Conservation (phyloP, 2,329 filamentous ascomycete genomes). For the Diplodia scrobiculata region DNA sequence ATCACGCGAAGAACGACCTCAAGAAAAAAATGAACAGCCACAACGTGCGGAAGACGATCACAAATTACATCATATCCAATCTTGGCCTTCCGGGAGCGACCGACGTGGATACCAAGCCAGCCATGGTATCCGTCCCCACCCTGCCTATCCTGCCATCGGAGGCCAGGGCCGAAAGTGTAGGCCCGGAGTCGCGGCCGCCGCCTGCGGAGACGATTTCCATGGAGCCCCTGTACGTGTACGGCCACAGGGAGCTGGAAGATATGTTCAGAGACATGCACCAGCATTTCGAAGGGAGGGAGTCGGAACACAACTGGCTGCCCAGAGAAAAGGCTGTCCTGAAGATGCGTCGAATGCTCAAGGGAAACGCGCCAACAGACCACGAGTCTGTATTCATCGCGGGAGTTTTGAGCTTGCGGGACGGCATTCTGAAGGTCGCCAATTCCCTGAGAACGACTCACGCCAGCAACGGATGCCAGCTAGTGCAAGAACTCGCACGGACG, state of each 20-base stretch:
- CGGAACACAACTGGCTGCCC: slow-evolving; percentile 86
- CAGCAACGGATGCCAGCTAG: slow-evolving; percentile 77
- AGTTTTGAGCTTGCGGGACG: slow-evolving; percentile 76
- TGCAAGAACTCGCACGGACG: slow-evolving; percentile 79
- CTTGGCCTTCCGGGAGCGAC: slow-evolving; percentile 57
- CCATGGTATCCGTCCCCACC: slow-evolving; percentile 45
- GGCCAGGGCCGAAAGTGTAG: slow-evolving; percentile 49
- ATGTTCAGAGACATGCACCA: slow-evolving; percentile 78
- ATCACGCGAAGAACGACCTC: slow-evolving; percentile 81
- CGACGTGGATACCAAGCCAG: slow-evolving; percentile 43
- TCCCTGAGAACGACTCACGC: slow-evolving; percentile 88
- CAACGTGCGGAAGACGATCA: slow-evolving; percentile 84
- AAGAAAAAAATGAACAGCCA: slow-evolving; percentile 82
- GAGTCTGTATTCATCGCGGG: slow-evolving; percentile 68
- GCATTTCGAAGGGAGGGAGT: slow-evolving; percentile 83
- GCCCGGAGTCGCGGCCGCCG: slow-evolving; percentile 57
- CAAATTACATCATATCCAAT: slow-evolving; percentile 75
- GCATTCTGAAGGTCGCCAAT: slow-evolving; percentile 80
- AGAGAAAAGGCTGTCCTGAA: slow-evolving; percentile 79
- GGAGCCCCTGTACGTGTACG: slow-evolving; percentile 81
- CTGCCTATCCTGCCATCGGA: slow-evolving; percentile 44
- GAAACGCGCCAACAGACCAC: slow-evolving; percentile 80
- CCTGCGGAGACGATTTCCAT: slow-evolving; percentile 69
- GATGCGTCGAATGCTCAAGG: slow-evolving; percentile 75
- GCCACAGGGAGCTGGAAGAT: slow-evolving; percentile 83